Evolutionary conservation across 805 yeast species (phyloP).

Genomic region (Wickerhamiella cacticola): DNA sequence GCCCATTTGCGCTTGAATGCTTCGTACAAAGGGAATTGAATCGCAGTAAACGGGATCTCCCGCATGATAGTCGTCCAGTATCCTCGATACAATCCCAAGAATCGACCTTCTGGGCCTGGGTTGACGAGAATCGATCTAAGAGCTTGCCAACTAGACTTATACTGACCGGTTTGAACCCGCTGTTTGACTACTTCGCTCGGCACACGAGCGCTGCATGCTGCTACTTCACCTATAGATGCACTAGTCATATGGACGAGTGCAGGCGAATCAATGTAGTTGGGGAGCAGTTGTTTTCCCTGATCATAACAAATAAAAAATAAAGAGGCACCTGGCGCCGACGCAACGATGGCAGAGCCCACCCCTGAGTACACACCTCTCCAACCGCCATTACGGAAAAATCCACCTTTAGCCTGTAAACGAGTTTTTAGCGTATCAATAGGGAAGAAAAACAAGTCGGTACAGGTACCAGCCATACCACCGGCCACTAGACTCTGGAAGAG

Average conservation of each 20-base stretch:
- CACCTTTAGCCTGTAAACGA: slow-evolving; percentile 88
- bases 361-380: slow-evolving; percentile 86
- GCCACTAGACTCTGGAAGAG: slow-evolving; percentile 19
- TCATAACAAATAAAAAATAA: slow-evolving; percentile 79
- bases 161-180: slow-evolving; percentile 67
- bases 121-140: slow-evolving; percentile 50
- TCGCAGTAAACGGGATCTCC: slow-evolving; percentile 92
- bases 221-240: slow-evolving; percentile 81
- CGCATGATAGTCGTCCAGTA: slow-evolving; percentile 87
- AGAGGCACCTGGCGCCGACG: slow-evolving; percentile 83
- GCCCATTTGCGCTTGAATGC: slow-evolving; percentile 56
- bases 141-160: slow-evolving; percentile 51
- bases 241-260: slow-evolving; percentile 65
- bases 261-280: slow-evolving; percentile 13
- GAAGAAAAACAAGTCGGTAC: slow-evolving; percentile 86
- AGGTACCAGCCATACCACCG: slow-evolving; percentile 95
- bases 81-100: slow-evolving; percentile 79
- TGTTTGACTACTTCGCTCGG: slow-evolving; percentile 97
- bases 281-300: slow-evolving; percentile 18
- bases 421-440: slow-evolving; percentile 96
- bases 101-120: slow-evolving; percentile 62
- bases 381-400: slow-evolving; percentile 87
- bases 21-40: slow-evolving; percentile 92
- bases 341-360: slow-evolving; percentile 82
- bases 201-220: slow-evolving; percentile 88